Base-by-base conservation (phyloP, 768 basidiomycete species). In the Mycena sanguinolenta region DNA sequence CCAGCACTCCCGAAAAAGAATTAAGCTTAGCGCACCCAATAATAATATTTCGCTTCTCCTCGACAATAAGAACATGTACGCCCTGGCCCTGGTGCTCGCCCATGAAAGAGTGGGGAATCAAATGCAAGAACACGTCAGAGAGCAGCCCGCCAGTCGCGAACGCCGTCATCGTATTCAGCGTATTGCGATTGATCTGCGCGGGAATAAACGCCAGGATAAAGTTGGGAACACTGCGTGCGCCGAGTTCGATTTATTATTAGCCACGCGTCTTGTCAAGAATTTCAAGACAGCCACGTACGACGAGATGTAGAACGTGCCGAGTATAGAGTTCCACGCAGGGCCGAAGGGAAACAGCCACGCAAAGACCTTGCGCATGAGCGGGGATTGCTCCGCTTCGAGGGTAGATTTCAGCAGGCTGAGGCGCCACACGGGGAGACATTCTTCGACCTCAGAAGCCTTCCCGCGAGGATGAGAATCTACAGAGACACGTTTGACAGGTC, bases 231-330 rank as follows among this genome's bases (percentile, higher is more conserved):
- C 95, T 96, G 78, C 62, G 61, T 67, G 70, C 27, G 60, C 42
- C 70, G 53, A 63, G 58, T 25, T 50, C 25, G 25, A 10, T 23
- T 63, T 39, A 70, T 32, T 49, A 65, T 73, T 44, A 63, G 57
- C 57, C 55, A n/a, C 60, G 39, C 34, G 39, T 65, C 17, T 54
- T 23, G 57, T 62, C 66, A 21, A 52, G 49, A 66, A 71, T 4
- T 34, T 6, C 8, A 16, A 55, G 10, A 69, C 62, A 61, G 70
- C 52, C 17, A 13, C 94, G 77, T 79, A 96, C 95, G 95, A 97
- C 86, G 94, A 96, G 82, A 97, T 97, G 84, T 97, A 97, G 85
- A 97, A 96, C 23, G 96, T 97, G 71, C 94, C 96, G 32, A 97
- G 85, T 65, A 98, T 86, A 44, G 94, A 92, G 80, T 96, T 96